Evolutionary conservation across 106 monocot species (phyloP), one percentile per base, ranked within the genome.

Genomic region (Acorus gramineus): DNA sequence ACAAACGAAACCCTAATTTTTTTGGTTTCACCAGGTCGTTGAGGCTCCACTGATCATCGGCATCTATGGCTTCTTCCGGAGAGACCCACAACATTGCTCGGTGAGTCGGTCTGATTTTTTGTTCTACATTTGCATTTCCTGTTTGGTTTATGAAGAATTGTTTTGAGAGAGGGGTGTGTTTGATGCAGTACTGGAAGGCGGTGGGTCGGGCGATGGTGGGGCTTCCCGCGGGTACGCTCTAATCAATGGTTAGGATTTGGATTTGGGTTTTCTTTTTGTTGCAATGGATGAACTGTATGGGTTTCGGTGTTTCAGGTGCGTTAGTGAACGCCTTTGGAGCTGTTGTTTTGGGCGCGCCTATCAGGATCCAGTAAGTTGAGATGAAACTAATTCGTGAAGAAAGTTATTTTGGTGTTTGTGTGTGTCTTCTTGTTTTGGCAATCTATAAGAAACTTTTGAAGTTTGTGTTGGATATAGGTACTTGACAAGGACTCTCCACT

Each of bases 301-400:
- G 4, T 60, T 66, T 70, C 3, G 58, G 50, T 13, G 53, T 73
- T 62, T 52, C 65, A 86, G 86, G 86, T 11, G 86, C 80, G 62
- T 54, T 80, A 49, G 11, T 83, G 59, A 86, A 83, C 77, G 80
- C 86, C 74, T 86, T 86, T 86, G 82, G 83, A 62, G 86, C 83
- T 62, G 80, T 86, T 67, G 86, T 86, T 80, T 71, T 86, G 11
- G 82, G 82, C 46, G 82, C 86, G 57, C 82, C 86, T 49, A 49
- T 82, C 47, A 74, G 82, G 10, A 50, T 69, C 43, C 74, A 73
- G 82, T 83, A 65, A 71, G 77, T 71, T 51, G 13, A 9, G 42
- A 3, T 59, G 65, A 10, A 13, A 57, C 7, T 8, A 3, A 14
- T 59, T 42, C 14, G 3, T 59, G 8, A 14, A 14, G n/a, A 14